Conservation (phyloP, 1,139 yeast species). For the Diutina neorugosa region DNA sequence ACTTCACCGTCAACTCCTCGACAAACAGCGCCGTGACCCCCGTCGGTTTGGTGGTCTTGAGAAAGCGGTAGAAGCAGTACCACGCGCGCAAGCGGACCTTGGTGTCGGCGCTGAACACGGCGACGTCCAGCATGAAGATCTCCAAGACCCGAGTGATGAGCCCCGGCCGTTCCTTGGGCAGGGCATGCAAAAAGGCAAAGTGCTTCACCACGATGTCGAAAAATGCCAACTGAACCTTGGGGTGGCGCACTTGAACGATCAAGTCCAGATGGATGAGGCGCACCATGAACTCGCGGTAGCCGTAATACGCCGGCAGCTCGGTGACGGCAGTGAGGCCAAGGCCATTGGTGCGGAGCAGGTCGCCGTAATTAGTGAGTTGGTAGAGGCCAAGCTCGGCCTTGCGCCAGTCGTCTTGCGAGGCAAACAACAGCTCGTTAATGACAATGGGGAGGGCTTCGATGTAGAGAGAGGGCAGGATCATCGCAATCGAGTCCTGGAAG, state of each 20-base stretch:
- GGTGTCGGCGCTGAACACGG: slow-evolving; percentile 53
- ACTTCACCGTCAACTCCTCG: slow-evolving; percentile 25
- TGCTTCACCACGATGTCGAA: slow-evolving; percentile 83
- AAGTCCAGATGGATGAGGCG: slow-evolving; percentile 48
- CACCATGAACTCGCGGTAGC: slow-evolving; percentile 51
- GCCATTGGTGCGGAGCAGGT: slow-evolving; percentile 62
- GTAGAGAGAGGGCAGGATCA: slow-evolving; percentile 61
- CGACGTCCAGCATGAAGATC: slow-evolving; percentile 28
- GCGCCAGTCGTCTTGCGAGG: slow-evolving; percentile 40
- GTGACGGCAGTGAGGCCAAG: slow-evolving; percentile 55
- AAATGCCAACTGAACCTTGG: slow-evolving; percentile 65
- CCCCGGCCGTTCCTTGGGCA: background rate
- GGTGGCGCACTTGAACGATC: slow-evolving; percentile 39
- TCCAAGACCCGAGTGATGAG: slow-evolving; percentile 35
- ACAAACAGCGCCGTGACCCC: slow-evolving; percentile 27
- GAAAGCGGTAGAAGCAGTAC: slow-evolving; percentile 78
- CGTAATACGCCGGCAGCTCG: slow-evolving; percentile 47
- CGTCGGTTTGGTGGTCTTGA: slow-evolving; percentile 60
- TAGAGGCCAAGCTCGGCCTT: slow-evolving; percentile 76
- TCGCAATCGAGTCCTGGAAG: slow-evolving; percentile 78
- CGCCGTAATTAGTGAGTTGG: slow-evolving; percentile 70
- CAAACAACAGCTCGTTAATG: slow-evolving; percentile 47
- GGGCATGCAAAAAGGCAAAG: slow-evolving; percentile 5
- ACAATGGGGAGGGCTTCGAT: slow-evolving; percentile 57
- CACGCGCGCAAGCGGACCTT: slow-evolving; percentile 79